Base-by-base conservation (phyloP, 202 grass and related monocot genomes). In the Zizania palustris region DNA sequence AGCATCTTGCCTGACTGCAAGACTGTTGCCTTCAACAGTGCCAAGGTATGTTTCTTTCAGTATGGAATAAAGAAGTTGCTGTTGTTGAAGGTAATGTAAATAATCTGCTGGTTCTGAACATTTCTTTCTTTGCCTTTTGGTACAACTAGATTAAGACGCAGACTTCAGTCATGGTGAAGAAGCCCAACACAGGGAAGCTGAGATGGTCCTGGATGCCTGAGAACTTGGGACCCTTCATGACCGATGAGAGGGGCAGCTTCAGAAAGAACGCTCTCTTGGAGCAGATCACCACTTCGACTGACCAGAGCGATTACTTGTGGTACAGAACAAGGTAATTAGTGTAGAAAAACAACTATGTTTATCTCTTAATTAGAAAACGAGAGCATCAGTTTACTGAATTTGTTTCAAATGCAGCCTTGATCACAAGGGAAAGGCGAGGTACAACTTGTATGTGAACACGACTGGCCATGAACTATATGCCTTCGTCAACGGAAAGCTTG, bases 261-360 rank as follows among this genome's bases (percentile, higher is more conserved):
- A 90, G 67, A 34, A 68, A 58, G 50, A 72, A 75, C 19, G 46
- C 82, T 34, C 86, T 97, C 6, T 49, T 89, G 40, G 93, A 93
- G 34, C 93, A 97, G 72, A 91, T 93, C 34, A 35, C 42, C 5
- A 79, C 86, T 0, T 62, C 77, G 1, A 15, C 73, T 33, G 93
- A 93, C 62, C 78, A 89, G 51, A 97, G 90, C 36, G 90, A 93
- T 48, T 97, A 93, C 72, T 50, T 97, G 40, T 97, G 93, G 88
- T 97, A 97, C 55, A 85, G 83, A 41, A 97, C 90, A 48, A 91
- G 88, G 93, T 86, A 88, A 12, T 50, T 33, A 3, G 2, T 42
- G 5, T 15, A 5, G n/a, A 12, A 16, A 7, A 72, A 72, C 1
- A 20, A n/a, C n/a, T 28, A 28, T 28, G 2, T 28, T 28, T 28